A percentile compares a stretch with the other conserved stretches of the same genome.
Conservation (phyloP, 139 green algal genomes). For the Dunaliella primolecta region DNA sequence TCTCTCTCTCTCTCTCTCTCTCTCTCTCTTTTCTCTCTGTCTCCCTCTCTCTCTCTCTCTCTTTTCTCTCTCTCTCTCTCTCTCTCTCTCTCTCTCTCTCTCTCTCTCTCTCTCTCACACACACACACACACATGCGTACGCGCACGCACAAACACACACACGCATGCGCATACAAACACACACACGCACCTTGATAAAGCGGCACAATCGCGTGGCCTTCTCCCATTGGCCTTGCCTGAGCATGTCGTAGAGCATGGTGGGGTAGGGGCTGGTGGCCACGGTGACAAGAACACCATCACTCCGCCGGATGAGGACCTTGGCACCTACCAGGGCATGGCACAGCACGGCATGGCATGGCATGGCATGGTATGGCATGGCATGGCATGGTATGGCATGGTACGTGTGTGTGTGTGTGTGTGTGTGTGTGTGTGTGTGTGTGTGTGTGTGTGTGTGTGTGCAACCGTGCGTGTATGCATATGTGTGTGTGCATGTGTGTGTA, state of each 20-base stretch:
- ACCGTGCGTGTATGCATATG: too few relatives aligned
- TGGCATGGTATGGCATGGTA: background rate
- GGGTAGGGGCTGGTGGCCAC: conserved; percentile 30
- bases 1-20: too few relatives aligned
- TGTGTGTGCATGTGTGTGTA: too few relatives aligned
- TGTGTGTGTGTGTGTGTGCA: too few relatives aligned
- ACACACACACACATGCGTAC: conserved; percentile 1
- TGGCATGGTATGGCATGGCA: background rate
- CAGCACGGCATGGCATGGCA: background rate
- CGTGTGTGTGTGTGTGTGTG: too few relatives aligned
- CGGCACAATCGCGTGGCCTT: conserved; percentile 70
- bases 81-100: too few relatives aligned
- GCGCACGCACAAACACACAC: background rate
- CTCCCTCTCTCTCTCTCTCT: too few relatives aligned
- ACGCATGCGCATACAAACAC: background rate
- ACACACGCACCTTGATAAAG: conserved; percentile 53
- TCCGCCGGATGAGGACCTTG: conserved; percentile 41
- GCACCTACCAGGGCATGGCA: conserved; percentile 23
- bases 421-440: too few relatives aligned
- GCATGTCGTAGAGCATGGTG: conserved; percentile 60
- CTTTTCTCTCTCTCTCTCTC: too few relatives aligned
- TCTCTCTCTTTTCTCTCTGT: too few relatives aligned
- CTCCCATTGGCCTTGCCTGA: conserved; percentile 57
- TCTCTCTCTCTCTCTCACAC: background rate
- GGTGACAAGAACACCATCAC: conserved; percentile 58